Base-by-base conservation (phyloP, 345 rosid species). In the Raphanus raphanistrum region DNA sequence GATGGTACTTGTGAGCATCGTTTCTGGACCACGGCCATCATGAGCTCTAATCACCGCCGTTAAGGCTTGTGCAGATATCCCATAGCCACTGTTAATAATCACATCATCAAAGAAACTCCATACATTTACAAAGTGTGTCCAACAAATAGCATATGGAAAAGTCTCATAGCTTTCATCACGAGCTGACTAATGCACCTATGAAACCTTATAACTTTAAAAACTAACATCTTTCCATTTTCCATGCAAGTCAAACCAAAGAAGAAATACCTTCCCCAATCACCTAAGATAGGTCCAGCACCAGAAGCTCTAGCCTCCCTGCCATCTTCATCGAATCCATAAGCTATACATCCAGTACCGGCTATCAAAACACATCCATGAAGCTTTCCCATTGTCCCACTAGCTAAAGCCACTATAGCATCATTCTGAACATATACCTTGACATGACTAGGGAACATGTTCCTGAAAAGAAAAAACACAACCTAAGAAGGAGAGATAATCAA, bases 201-300 rank as follows among this genome's bases (percentile, higher is more conserved):
- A 54, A 68, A 68, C 55, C 17, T 54, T 29, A 27, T 27, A 60
- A 12, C 4, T 0, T 25, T 2, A 57, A 1, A 13, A 27, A 60
- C 29, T 41, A 60, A 61, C 12, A n/a, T 62, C 61, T 62, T 21
- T 62, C 31, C 63, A 7, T 17, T 17, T 64, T 65, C 31, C n/a
- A 16, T 17, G n/a, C n/a, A n/a, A n/a, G n/a, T n/a, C n/a, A n/a
- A n/a, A 28, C 29, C 31, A 48, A 29, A 58, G 16, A 21, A 58
- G n/a, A n/a, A 38, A 13, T 76, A 94, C 98, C 97, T 94, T 73
- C 98, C 98, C 97, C 98, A 92, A 70, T 94, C 98, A 36, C 98
- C 98, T 70, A 94, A 78, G 83, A 88, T 80, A 69, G 98, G 98
- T 60, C 98, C 98, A 48, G 88, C 98, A 61, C 98, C 98, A 73